Evolutionary conservation across 2,329 filamentous ascomycete genomes (phyloP), one percentile per base, ranked within the genome.

Genomic region (Cytospora piceae): DNA sequence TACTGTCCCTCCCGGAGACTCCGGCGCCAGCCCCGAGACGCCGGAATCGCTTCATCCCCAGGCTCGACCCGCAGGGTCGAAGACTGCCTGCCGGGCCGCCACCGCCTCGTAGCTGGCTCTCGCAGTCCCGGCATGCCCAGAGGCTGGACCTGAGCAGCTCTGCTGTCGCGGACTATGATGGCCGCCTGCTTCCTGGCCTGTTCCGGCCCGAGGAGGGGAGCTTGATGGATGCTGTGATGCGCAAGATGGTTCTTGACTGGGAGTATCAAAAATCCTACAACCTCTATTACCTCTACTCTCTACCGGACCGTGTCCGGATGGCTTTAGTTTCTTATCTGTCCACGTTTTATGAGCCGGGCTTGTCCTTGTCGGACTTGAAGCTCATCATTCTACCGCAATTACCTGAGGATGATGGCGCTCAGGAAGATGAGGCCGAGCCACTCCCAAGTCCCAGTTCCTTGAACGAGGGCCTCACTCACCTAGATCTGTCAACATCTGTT

Each of bases 81-180:
- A 80, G 84, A 63, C 74, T 82, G 24, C 86, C 86, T 12, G 80
- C 87, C 2, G 87, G 87, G 0, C 87, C 87, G 27, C 81, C 85
- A 31, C 82, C 87, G 27, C 87, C 87, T 2, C 79, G 79, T 46
- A 88, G 85, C 71, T 89, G 87, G 87, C 73, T 80, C 64, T 69
- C 77, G 66, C 70, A 73, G 65, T 77, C 76, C 2, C 73, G 62
- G 63, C 69, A 74, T 68, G 73, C 70, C 11, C 73, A 64, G 56
- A 37, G 56, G 17, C 68, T 58, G 58, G 65, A 39, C n/a, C 20
- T 39, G 24, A 42, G 32, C 55, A 37, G 22, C 14, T n/a, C 42
- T 51, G 54, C 34, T 22, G n/a, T 14, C 52, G 54, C 49, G 31
- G 39, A 31, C 24, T 64, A 57, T 54, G 61, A 59, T 22, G 61